Percentiles rank a stretch among this genome's conserved stretches.
phyloP scores from a whole-genome alignment of 495 filamentous ascomycete genomes.

The Penicillium samsonianum region DNA sequence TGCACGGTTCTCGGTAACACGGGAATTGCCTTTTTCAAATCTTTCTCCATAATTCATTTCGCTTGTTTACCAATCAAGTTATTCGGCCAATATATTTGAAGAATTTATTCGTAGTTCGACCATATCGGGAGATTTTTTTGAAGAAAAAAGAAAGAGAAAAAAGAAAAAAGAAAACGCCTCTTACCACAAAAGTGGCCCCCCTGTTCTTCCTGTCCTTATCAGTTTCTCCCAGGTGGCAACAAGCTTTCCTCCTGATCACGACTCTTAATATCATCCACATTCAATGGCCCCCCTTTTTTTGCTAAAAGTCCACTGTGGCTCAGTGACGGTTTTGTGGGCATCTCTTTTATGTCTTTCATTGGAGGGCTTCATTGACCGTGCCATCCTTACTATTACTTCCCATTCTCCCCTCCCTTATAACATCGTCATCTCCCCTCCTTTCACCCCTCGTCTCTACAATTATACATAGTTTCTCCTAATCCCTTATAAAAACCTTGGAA shows the following conservation, averaged over 20 bases:
- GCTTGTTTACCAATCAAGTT: slow-evolving; percentile 25
- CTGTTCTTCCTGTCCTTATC: slow-evolving; percentile 28
- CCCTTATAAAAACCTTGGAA: slow-evolving; percentile 17
- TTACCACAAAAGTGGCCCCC: slow-evolving; percentile 20
- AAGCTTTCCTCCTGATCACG: slow-evolving; percentile 24
- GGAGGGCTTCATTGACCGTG: slow-evolving; percentile 30
- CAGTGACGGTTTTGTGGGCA: slow-evolving; percentile 20
- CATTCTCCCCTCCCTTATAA: slow-evolving; percentile 20
- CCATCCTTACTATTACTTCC: slow-evolving; percentile 26
- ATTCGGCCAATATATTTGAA: not conserved
- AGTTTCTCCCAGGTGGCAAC: slow-evolving; percentile 25
- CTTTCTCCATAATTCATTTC: slow-evolving; percentile 9
- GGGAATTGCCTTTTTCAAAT: not conserved
- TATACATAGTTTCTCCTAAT: slow-evolving; percentile 16
- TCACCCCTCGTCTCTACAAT: slow-evolving; percentile 25
- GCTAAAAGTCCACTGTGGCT: slow-evolving; percentile 23
- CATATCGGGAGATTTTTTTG: not conserved
- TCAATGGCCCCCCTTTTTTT: not conserved
- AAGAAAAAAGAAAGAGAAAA: slow-evolving; percentile 16
- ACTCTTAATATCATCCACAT: slow-evolving; percentile 22
- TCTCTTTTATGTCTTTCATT: slow-evolving; percentile 21
- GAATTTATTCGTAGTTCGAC: not conserved
- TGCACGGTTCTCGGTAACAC: slow-evolving; percentile 6
- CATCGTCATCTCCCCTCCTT: slow-evolving; percentile 29
- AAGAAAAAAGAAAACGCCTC: not conserved